phyloP scores from a whole-genome alignment of 495 filamentous ascomycete species.

The Ramalina peruviana region DNA sequence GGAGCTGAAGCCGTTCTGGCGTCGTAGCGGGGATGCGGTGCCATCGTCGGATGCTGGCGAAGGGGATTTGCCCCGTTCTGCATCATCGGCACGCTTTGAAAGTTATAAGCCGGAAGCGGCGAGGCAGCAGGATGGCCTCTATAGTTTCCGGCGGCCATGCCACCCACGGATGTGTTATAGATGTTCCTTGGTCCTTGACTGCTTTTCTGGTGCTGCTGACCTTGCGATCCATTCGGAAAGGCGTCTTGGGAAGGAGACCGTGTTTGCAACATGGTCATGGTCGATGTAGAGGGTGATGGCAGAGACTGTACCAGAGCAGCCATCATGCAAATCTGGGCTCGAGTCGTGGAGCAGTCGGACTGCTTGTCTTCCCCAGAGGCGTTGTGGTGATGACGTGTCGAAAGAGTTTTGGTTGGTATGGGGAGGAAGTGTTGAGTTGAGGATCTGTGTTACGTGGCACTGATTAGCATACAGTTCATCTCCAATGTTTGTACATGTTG shows the following conservation, averaged over 20 bases:
- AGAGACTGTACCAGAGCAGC: slow-evolving; percentile 87
- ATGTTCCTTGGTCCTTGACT: slow-evolving; percentile 49
- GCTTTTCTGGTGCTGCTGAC: slow-evolving; percentile 42
- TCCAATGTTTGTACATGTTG: no score
- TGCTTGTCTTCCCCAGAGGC: no score
- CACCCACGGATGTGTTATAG: slow-evolving; percentile 40
- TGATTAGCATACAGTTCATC: no score
- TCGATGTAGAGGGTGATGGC: slow-evolving; percentile 58
- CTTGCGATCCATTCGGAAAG: slow-evolving; percentile 36
- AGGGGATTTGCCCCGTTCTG: slow-evolving; percentile 35
- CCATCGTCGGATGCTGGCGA: slow-evolving; percentile 41
- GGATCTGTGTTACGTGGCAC: no score
- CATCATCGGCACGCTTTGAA: slow-evolving; percentile 60
- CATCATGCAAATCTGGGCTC: slow-evolving; percentile 36
- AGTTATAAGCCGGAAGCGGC: slow-evolving; percentile 73
- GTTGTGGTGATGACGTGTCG: no score
- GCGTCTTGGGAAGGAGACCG: slow-evolving; percentile 63
- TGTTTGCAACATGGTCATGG: slow-evolving; percentile 69
- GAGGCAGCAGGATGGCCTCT: slow-evolving; percentile 51
- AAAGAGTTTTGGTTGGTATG: no score
- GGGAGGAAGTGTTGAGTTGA: no score
- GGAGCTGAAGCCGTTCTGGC: slow-evolving; percentile 54
- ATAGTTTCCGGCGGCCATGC: slow-evolving; percentile 45
- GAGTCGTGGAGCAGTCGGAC: no score
- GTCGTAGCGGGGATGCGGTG: slow-evolving; percentile 50